These are phyloP conservation scores for Polytrichum formosum DNA, from an alignment of 225 moss, liverwort and hornwort genomes.

Conservation along the genomic window DNA sequence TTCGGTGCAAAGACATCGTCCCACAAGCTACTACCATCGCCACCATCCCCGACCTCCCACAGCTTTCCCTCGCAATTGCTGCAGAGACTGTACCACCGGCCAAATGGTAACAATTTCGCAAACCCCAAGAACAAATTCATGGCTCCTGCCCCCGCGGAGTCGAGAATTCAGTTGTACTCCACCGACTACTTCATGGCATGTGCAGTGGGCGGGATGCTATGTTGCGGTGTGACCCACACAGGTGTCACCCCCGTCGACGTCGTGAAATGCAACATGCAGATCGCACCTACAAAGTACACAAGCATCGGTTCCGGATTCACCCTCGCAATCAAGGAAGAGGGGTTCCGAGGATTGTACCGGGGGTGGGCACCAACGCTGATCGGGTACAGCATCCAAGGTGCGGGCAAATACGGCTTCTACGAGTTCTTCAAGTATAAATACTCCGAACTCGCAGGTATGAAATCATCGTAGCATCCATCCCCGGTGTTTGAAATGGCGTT, in stretches of 20 bases:
- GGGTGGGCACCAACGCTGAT: slow-evolving; percentile 50
- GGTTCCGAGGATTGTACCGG: slow-evolving; percentile 29
- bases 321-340: slow-evolving; percentile 44
- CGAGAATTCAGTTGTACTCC: slow-evolving; percentile 59
- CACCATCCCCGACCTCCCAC: slow-evolving; percentile 1
- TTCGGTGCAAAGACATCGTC: neutral
- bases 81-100: slow-evolving; percentile 13
- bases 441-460: slow-evolving; percentile 22
- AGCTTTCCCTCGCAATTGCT: slow-evolving; percentile 11
- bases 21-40: neutral
- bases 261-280: slow-evolving; percentile 98
- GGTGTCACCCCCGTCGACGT: slow-evolving; percentile 77
- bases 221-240: slow-evolving; percentile 81
- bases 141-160: slow-evolving; percentile 37
- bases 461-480: too few relatives aligned
- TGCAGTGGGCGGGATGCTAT: slow-evolving; percentile 63
- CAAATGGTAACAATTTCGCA: neutral
- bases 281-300: slow-evolving; percentile 71
- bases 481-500: too few relatives aligned
- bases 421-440: slow-evolving; percentile 88
- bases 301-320: slow-evolving; percentile 30
- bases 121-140: slow-evolving; percentile 17
- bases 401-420: slow-evolving; percentile 76
- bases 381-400: slow-evolving; percentile 23
- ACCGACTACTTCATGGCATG: slow-evolving; percentile 69